These are phyloP conservation scores for Corylus heterophylla DNA, from an alignment of 306 rosid genomes.

Conservation along the genomic window DNA sequence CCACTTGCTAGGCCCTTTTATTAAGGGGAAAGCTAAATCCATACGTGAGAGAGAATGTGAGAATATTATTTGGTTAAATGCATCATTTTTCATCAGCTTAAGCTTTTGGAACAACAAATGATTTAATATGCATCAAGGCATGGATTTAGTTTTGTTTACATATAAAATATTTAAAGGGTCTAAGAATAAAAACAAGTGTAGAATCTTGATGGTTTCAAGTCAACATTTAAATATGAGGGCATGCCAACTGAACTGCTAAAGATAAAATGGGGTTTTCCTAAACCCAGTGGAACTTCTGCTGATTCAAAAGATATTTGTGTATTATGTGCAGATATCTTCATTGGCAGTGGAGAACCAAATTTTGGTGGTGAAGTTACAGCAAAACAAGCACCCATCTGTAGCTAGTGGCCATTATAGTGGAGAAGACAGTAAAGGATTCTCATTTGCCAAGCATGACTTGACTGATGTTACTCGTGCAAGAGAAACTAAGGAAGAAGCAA, in stretches of 20 bases:
- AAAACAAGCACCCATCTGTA: slow-evolving; percentile 36
- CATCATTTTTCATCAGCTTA: too few species aligned
- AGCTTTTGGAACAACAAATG: too few species aligned
- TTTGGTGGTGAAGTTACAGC: slow-evolving; percentile 65
- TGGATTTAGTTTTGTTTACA: background rate
- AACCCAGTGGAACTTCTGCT: slow-evolving; percentile 6
- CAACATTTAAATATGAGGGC: background rate
- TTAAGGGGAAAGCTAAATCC: too few species aligned
- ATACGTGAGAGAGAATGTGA: too few species aligned
- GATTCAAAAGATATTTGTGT: slow-evolving; percentile 31
- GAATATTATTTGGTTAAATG: too few species aligned
- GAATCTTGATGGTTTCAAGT: slow-evolving; percentile 11
- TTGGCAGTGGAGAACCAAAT: slow-evolving; percentile 69
- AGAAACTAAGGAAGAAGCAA: slow-evolving; percentile 45
- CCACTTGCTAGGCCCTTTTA: too few species aligned
- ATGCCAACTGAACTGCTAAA: background rate
- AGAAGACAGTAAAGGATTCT: slow-evolving; percentile 30
- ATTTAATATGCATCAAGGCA: background rate
- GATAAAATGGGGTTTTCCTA: background rate
- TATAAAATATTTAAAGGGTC: background rate
- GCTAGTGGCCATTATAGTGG: slow-evolving; percentile 10
- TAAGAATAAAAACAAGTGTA: background rate
- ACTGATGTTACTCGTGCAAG: slow-evolving; percentile 26
- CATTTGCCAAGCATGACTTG: slow-evolving; percentile 28
- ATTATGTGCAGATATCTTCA: slow-evolving; percentile 62